Percentiles rank a stretch among this genome's conserved stretches.
These are phyloP conservation scores for Asterochloris sp. DNA, from an alignment of 139 green algal species.

Conservation along the genomic window DNA sequence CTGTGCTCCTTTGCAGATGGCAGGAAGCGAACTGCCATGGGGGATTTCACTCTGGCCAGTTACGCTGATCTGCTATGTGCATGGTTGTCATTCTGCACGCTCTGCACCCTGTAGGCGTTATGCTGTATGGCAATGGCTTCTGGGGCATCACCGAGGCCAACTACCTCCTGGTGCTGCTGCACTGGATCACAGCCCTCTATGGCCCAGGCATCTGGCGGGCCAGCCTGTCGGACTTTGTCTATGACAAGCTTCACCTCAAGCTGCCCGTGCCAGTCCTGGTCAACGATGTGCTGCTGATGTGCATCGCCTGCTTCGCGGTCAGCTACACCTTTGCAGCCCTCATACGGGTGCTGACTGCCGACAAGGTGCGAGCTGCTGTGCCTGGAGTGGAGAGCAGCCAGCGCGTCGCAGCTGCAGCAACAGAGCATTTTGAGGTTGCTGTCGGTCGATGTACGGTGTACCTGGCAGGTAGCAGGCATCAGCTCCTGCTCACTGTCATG, in stretches of 20 bases:
- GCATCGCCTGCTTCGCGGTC: slow-evolving; percentile 10
- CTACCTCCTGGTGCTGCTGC: slow-evolving; percentile 66
- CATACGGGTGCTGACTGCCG: slow-evolving; percentile 1
- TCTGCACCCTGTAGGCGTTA: slow-evolving; percentile 35
- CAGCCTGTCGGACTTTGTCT: background rate
- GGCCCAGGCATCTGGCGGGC: slow-evolving; percentile 28
- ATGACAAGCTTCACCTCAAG: background rate
- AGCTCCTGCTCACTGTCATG: too few species aligned
- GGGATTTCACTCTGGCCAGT: too few species aligned
- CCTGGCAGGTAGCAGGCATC: too few species aligned
- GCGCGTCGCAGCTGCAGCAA: too few species aligned
- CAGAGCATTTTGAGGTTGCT: too few species aligned
- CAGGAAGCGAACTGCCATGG: too few species aligned
- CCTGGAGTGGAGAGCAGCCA: too few species aligned
- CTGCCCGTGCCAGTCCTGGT: slow-evolving; percentile 13
- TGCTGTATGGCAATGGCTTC: slow-evolving; percentile 81
- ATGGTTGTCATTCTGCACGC: too few species aligned
- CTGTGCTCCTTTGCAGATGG: too few species aligned
- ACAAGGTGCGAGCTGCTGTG: background rate
- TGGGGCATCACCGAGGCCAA: slow-evolving; percentile 85
- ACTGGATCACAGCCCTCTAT: slow-evolving; percentile 42
- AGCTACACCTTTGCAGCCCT: slow-evolving; percentile 14
- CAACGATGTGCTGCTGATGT: slow-evolving; percentile 18
- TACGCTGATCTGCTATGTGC: too few species aligned
- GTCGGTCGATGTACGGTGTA: too few species aligned